These are phyloP conservation scores for Pontederia paniculata DNA, from an alignment of 176 grass and related monocot genomes.

Conservation along the genomic window DNA sequence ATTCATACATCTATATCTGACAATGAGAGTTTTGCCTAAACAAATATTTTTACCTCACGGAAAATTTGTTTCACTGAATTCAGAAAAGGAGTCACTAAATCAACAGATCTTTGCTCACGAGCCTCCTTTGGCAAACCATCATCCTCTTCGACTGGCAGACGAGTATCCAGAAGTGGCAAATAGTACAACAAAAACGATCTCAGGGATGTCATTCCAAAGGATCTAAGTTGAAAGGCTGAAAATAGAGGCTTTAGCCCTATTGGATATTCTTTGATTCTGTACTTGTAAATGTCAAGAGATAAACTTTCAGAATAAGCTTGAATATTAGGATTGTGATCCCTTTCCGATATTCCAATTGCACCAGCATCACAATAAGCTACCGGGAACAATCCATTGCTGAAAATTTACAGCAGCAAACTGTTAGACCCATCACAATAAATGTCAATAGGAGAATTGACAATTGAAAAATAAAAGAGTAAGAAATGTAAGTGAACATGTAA, in stretches of 20 bases:
- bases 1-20: too few species aligned
- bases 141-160: slow-evolving; percentile 26
- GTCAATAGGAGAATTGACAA: too few species aligned
- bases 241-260: slow-evolving; percentile 64
- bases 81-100: slow-evolving; percentile 77
- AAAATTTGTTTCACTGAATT: slow-evolving; percentile 89
- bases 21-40: too few species aligned
- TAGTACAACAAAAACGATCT: slow-evolving; percentile 90
- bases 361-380: slow-evolving; percentile 81
- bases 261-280: slow-evolving; percentile 57
- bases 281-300: slow-evolving; percentile 16
- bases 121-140: slow-evolving; percentile 45
- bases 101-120: slow-evolving; percentile 30
- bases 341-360: slow-evolving; percentile 31
- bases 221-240: slow-evolving; percentile 63
- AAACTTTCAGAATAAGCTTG: slow-evolving; percentile 26
- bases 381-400: slow-evolving; percentile 47
- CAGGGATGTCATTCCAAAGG: slow-evolving; percentile 58
- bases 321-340: slow-evolving; percentile 17
- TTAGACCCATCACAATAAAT: slow-evolving; percentile 2
- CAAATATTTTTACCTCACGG: slow-evolving; percentile 38
- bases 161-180: slow-evolving; percentile 88
- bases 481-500: too few species aligned
- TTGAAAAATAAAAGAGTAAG: too few species aligned
- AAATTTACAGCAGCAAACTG: not conserved